Evolutionary conservation across 2,329 filamentous ascomycete species (phyloP).

Genomic region (Emydomyces testavorans): DNA sequence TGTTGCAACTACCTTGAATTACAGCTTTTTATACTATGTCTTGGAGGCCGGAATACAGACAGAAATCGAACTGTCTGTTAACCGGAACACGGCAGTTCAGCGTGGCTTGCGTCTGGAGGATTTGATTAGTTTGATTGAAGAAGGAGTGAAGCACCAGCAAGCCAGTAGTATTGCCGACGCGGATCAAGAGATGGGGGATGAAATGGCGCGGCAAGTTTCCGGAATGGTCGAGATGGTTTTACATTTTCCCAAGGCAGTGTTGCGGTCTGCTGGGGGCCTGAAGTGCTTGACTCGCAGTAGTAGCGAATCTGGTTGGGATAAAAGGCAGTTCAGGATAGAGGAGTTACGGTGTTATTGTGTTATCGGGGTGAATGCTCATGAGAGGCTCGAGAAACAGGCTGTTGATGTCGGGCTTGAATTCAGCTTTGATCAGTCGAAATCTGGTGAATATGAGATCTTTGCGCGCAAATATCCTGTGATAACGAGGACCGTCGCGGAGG

Average conservation of each 20-base stretch:
- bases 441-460: constrained; percentile 23
- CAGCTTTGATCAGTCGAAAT: constrained; percentile 20
- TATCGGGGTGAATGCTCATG: constrained; percentile 43
- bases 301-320: constrained; percentile 23
- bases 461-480: constrained; percentile 32
- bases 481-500: constrained; percentile 32
- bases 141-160: not conserved
- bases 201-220: too few species aligned
- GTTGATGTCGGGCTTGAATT: constrained; percentile 35
- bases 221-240: constrained; percentile 21
- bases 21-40: constrained; percentile 38
- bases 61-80: not conserved
- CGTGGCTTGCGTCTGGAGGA: not conserved
- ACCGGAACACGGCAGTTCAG: not conserved
- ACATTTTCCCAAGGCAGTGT: constrained; percentile 35
- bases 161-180: not conserved
- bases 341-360: constrained; percentile 38
- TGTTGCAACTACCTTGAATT: constrained; percentile 37
- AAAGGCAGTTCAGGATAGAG: constrained; percentile 34
- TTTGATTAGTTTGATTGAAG: not conserved
- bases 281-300: constrained; percentile 26
- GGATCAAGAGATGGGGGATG: not conserved
- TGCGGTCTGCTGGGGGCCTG: constrained; percentile 36
- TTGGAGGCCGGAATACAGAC: constrained; percentile 21
- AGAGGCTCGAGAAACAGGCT: constrained; percentile 41